Conservation (phyloP, 345 rosid species). For the Citrus maxima region DNA sequence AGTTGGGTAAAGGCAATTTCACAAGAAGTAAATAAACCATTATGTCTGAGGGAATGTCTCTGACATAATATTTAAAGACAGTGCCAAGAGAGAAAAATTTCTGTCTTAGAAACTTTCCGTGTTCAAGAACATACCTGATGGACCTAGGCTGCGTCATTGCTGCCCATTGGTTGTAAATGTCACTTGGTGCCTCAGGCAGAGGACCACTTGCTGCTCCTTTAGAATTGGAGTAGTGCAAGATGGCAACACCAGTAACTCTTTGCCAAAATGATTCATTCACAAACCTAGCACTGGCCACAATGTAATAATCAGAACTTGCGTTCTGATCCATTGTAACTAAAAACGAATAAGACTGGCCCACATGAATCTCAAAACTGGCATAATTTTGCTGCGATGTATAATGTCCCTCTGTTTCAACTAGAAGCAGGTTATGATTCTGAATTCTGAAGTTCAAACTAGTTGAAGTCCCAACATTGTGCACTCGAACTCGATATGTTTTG, state of each 20-base stretch:
- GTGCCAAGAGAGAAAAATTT: neutral
- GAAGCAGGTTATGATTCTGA: constrained; percentile 82
- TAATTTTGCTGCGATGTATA: constrained; percentile 72
- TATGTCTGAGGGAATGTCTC: neutral
- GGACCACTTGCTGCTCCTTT: constrained; percentile 80
- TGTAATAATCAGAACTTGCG: constrained; percentile 77
- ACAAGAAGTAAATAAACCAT: neutral
- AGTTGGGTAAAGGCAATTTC: neutral
- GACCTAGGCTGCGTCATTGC: constrained; percentile 86
- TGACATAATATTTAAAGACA: neutral
- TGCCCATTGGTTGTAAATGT: constrained; percentile 66
- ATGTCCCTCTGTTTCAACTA: constrained; percentile 82
- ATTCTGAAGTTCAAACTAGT: constrained; percentile 94
- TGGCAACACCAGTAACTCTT: constrained; percentile 86
- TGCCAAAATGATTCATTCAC: constrained; percentile 89
- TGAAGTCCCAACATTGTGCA: constrained; percentile 84
- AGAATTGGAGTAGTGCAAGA: constrained; percentile 91
- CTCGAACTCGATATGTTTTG: constrained; percentile 78
- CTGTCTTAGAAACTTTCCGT: neutral
- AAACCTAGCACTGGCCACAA: constrained; percentile 93
- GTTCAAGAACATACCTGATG: constrained; percentile 53
- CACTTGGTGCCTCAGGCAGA: constrained; percentile 65
- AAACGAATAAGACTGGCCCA: constrained; percentile 91
- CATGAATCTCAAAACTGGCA: constrained; percentile 77
- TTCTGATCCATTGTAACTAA: constrained; percentile 91